These are phyloP conservation scores for Russula ochroleuca DNA, from an alignment of 768 basidiomycete genomes.

Conservation along the genomic window DNA sequence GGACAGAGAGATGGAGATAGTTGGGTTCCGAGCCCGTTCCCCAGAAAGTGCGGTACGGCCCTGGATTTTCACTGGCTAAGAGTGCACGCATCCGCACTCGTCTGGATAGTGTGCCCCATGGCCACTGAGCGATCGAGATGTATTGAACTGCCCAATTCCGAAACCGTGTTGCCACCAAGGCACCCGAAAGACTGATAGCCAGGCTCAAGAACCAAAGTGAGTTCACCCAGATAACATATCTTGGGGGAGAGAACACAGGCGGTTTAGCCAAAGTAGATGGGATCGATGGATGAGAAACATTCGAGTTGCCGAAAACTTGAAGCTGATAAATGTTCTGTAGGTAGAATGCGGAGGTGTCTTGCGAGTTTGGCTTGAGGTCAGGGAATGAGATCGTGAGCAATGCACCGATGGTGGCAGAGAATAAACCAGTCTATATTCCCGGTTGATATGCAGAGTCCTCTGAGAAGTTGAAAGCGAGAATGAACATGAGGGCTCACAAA, in stretches of 20 bases:
- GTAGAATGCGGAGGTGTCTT: not conserved
- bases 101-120: not conserved
- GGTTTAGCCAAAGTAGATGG: not conserved
- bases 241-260: slow-evolving; percentile 1
- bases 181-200: not conserved
- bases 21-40: not conserved
- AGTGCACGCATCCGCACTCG: slow-evolving; percentile 6
- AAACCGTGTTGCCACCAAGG: not conserved
- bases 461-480: too few relatives aligned
- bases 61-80: not conserved
- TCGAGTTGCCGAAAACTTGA: not conserved
- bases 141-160: slow-evolving; percentile 9
- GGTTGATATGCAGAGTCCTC: not conserved
- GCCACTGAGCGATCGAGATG: not conserved
- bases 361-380: slow-evolving; percentile 8
- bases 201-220: slow-evolving; percentile 16
- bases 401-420: slow-evolving; percentile 19
- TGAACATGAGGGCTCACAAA: slow-evolving; percentile 18
- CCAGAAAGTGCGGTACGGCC: not conserved
- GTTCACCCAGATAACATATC: slow-evolving; percentile 9
- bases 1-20: not conserved
- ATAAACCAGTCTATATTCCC: slow-evolving; percentile 16
- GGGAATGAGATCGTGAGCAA: not conserved
- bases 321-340: not conserved
- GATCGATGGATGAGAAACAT: not conserved